phyloP scores from a whole-genome alignment of 2,329 filamentous ascomycete genomes.

The Aspergillus sergii region DNA sequence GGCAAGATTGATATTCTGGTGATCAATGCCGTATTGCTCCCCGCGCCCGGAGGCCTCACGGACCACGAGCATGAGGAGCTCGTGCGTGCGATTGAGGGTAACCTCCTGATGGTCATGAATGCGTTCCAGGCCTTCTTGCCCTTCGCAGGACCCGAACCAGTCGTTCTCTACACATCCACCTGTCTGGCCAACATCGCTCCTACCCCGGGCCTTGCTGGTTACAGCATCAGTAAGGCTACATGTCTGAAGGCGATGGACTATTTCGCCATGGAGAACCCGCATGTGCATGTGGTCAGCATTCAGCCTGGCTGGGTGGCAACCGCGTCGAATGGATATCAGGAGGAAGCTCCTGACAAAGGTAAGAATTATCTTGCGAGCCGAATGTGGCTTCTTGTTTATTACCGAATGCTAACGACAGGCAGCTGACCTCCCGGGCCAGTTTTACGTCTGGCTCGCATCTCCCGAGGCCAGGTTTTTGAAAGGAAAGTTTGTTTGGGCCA shows the following conservation, averaged over 20 bases:
- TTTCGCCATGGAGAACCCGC: slow-evolving; percentile 5
- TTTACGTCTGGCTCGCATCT: slow-evolving; percentile 49
- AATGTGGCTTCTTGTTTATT: rapidly evolving
- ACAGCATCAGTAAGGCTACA: neutral
- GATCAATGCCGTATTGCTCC: neutral
- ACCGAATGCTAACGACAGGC: neutral
- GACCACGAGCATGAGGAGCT: neutral
- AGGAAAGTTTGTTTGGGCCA: slow-evolving; percentile 51
- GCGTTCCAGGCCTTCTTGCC: neutral
- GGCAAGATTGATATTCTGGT: neutral
- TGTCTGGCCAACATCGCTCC: neutral
- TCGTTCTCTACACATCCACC: neutral
- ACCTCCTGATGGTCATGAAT: neutral
- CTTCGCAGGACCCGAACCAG: neutral
- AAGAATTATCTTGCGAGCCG: neutral
- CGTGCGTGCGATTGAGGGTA: neutral
- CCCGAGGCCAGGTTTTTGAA: slow-evolving; percentile 52
- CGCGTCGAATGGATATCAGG: neutral
- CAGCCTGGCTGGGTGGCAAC: slow-evolving; percentile 6
- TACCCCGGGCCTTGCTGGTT: neutral
- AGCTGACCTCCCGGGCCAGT: slow-evolving; percentile 39
- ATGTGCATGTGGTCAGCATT: neutral
- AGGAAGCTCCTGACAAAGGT: neutral
- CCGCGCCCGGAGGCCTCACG: neutral
- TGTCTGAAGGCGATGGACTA: slow-evolving; percentile 5